A percentile compares a stretch with the other conserved stretches of the same genome.
Evolutionary conservation across 1,284 basidiomycete genomes (phyloP).

Genomic region (Hemileia vastatrix): DNA sequence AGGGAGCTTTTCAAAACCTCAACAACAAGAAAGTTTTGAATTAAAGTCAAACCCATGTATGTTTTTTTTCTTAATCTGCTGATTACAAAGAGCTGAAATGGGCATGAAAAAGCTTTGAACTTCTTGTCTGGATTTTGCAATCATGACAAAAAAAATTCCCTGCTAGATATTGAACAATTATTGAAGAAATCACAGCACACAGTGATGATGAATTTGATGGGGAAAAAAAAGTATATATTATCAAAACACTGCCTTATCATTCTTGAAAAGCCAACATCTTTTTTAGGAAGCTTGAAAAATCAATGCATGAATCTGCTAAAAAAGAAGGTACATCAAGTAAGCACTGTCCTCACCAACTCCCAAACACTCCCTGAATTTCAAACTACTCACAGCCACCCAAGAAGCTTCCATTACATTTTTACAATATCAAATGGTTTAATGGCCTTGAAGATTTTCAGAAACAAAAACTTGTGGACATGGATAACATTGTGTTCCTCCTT

Average conservation of each 20-base stretch:
- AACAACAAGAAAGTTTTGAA: too few species aligned
- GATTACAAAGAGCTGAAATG: too few species aligned
- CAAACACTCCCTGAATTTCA: not conserved
- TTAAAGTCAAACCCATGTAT: too few species aligned
- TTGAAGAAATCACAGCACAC: too few species aligned
- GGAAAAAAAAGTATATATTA: not conserved
- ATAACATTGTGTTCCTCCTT: not conserved
- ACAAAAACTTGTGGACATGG: not conserved
- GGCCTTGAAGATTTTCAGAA: not conserved
- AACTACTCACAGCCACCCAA: not conserved
- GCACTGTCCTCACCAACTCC: not conserved
- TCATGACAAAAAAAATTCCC: too few species aligned
- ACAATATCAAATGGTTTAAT: not conserved
- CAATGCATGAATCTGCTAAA: not conserved
- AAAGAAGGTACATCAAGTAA: not conserved
- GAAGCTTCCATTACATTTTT: not conserved
- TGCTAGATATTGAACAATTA: too few species aligned
- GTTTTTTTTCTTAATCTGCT: too few species aligned
- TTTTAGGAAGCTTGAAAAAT: not conserved
- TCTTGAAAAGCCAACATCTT: not conserved
- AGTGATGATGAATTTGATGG: not conserved
- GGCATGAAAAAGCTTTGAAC: too few species aligned
- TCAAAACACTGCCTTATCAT: not conserved
- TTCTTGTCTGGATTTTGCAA: constrained; percentile 1
- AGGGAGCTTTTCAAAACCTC: too few species aligned